Conservation (phyloP, 148 eudicot species). For the Beta vulgaris region DNA sequence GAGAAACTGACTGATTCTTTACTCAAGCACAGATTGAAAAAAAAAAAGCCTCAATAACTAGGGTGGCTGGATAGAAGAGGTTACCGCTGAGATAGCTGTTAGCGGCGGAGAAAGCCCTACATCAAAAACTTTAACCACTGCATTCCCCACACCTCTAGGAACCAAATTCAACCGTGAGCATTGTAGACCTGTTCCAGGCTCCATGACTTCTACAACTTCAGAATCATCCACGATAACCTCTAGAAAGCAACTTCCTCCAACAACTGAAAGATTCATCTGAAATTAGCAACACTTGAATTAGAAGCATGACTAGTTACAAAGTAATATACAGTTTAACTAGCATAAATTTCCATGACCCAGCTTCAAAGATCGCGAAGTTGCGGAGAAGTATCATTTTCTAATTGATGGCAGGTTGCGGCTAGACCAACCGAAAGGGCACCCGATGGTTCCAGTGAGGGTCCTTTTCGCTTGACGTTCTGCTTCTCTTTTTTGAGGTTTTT, state of each 20-base stretch:
- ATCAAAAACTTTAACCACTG: conserved; percentile 66
- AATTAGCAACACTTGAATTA: conserved; percentile 12
- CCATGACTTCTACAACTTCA: conserved; percentile 59
- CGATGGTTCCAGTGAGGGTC: too few relatives aligned
- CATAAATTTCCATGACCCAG: conserved; percentile 3
- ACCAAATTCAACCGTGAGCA: conserved; percentile 57
- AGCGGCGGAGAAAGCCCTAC: conserved; percentile 74
- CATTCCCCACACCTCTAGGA: conserved; percentile 70
- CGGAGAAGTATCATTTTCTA: too few relatives aligned
- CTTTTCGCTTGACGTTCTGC: too few relatives aligned
- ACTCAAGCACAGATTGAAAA: background rate
- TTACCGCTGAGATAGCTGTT: conserved; percentile 63
- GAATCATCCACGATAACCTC: conserved; percentile 67
- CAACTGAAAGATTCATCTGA: conserved; percentile 72
- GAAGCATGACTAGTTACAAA: conserved; percentile 2
- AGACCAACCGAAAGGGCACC: too few relatives aligned
- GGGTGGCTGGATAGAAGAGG: conserved; percentile 10
- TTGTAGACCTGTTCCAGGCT: conserved; percentile 46
- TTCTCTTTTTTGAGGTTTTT: too few relatives aligned
- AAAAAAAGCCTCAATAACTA: background rate
- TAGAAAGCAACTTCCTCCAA: conserved; percentile 79
- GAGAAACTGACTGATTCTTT: too few relatives aligned
- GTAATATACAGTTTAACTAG: background rate
- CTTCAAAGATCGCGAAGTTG: conserved; percentile 5
- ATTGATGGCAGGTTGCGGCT: too few relatives aligned